These are phyloP conservation scores for Mediolabrus comicus DNA, from an alignment of 108 stramenopile genomes.

Conservation along the genomic window DNA sequence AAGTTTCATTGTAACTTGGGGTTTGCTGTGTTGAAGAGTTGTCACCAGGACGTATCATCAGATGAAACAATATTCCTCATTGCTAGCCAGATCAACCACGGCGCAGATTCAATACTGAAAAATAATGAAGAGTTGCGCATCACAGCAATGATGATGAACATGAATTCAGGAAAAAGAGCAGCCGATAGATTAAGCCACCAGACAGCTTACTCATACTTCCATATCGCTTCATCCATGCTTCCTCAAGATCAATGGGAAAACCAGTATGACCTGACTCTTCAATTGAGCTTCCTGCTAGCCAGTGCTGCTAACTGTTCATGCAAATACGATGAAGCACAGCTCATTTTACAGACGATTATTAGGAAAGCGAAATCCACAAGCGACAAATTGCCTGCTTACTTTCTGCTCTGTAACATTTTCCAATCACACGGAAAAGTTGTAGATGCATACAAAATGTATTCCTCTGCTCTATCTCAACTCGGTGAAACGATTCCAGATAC, in stretches of 20 bases:
- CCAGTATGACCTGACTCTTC: conserved; percentile 3
- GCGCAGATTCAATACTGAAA: background rate
- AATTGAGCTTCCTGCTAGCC: background rate
- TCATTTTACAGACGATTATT: background rate
- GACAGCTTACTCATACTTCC: background rate
- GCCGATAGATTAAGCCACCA: background rate
- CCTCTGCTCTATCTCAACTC: background rate
- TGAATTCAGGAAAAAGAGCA: conserved; percentile 18
- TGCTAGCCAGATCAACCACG: background rate
- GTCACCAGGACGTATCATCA: too few relatives aligned
- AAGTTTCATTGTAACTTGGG: conserved; percentile 2
- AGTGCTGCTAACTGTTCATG: background rate
- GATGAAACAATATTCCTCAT: background rate
- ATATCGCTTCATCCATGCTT: background rate
- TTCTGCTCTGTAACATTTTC: background rate
- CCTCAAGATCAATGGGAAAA: background rate
- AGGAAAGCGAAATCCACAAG: background rate
- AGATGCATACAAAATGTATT: background rate
- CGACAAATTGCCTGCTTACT: background rate
- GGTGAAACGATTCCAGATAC: conserved; percentile 3
- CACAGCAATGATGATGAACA: conserved; percentile 8
- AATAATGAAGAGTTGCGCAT: background rate
- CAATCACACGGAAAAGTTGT: background rate
- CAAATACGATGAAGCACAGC: background rate
- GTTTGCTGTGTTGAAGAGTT: background rate